Evolutionary conservation across 192 early-diverging fungal genomes (phyloP).

Genomic region (Coemansia sp.): DNA sequence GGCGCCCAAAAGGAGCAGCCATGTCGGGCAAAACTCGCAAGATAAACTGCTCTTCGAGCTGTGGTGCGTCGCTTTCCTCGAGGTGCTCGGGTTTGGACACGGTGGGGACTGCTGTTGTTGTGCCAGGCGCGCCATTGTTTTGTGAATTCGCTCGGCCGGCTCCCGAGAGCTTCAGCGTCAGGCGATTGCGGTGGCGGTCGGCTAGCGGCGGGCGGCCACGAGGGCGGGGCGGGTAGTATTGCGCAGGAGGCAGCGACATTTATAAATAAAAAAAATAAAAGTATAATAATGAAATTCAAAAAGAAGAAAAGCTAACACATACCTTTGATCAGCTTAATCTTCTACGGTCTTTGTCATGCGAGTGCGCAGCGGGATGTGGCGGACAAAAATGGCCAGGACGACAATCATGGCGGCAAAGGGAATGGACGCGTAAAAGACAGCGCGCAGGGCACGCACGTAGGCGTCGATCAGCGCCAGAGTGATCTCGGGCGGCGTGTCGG

Average conservation of each 20-base stretch:
- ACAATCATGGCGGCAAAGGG: slow-evolving; percentile 55
- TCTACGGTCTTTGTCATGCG: slow-evolving; percentile 31
- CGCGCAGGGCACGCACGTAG: slow-evolving; percentile 56
- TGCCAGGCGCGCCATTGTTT: neutral
- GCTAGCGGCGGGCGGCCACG: slow-evolving; percentile 47
- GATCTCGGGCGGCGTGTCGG: slow-evolving; percentile 33
- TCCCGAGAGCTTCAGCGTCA: slow-evolving; percentile 45
- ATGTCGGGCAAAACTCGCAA: slow-evolving; percentile 44
- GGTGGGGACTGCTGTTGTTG: neutral
- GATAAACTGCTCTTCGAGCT: slow-evolving; percentile 49
- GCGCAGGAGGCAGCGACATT: slow-evolving; percentile 6
- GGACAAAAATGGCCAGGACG: slow-evolving; percentile 51
- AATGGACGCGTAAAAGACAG: slow-evolving; percentile 53
- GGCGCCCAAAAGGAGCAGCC: slow-evolving; percentile 26
- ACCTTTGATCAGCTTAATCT: neutral
- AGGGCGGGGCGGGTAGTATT: slow-evolving; percentile 32
- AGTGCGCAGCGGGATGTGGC: slow-evolving; percentile 46
- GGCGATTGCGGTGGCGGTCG: slow-evolving; percentile 46
- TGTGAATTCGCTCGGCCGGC: neutral
- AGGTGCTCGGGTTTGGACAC: slow-evolving; percentile 1
- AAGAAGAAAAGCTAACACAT: too few species aligned
- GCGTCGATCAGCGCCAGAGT: slow-evolving; percentile 41
- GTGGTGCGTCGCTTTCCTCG: slow-evolving; percentile 26
- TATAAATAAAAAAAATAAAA: neutral
- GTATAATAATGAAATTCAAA: too few species aligned